Conservation (phyloP, 257 asterid genomes). For the Ilex aquifolium region DNA sequence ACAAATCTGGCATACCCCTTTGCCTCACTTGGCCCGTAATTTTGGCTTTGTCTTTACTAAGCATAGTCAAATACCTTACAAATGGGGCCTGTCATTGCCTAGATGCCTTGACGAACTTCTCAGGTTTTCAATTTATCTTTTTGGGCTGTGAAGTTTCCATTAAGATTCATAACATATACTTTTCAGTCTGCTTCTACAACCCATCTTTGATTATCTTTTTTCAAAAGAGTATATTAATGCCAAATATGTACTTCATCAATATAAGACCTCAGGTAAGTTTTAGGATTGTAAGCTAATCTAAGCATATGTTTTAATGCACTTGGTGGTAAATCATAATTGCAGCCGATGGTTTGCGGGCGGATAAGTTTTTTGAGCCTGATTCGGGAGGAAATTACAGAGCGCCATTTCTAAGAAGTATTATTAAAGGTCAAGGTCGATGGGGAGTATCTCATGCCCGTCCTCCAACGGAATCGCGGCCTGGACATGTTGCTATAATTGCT, state of each 20-base stretch:
- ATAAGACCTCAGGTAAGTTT: not conserved
- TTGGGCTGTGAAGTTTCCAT: too few relatives aligned
- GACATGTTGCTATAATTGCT: constrained; percentile 97
- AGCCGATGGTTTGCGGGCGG: constrained; percentile 98
- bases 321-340: constrained; percentile 20
- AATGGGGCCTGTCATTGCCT: too few relatives aligned
- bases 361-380: constrained; percentile 93
- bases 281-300: not conserved
- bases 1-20: not conserved
- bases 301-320: too few relatives aligned
- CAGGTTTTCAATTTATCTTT: too few relatives aligned
- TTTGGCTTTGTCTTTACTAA: too few relatives aligned
- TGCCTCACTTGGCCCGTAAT: not conserved
- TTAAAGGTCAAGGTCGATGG: constrained; percentile 88
- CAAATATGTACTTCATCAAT: too few relatives aligned
- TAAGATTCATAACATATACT: too few relatives aligned
- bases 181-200: too few relatives aligned
- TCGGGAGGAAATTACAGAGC: constrained; percentile 74
- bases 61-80: too few relatives aligned
- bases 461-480: constrained; percentile 97
- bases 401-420: constrained; percentile 85
- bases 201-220: too few relatives aligned
- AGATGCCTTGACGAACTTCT: too few relatives aligned
- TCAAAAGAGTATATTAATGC: too few relatives aligned
- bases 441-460: constrained; percentile 99